Percentiles rank a stretch among this genome's conserved stretches.
Evolutionary conservation across 1,284 basidiomycete genomes (phyloP).

Genomic region (Ganoderma leucocontextum): DNA sequence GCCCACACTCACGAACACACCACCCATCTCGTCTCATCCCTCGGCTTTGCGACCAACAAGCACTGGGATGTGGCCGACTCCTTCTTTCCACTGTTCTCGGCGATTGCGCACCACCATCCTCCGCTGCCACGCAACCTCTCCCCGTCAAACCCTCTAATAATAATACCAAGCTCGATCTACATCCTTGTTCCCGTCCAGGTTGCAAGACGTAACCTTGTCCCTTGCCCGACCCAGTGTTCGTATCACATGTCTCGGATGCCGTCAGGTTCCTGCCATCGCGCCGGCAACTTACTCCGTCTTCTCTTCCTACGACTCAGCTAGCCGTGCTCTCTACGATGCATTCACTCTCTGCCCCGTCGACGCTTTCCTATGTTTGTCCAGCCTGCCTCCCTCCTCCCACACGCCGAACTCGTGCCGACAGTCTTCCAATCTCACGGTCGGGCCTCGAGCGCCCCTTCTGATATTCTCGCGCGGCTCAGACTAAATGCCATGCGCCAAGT

Average conservation of each 20-base stretch:
- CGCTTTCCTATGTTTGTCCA: not conserved
- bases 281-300: slow-evolving; percentile 2
- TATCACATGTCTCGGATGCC: not conserved
- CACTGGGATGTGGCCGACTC: not conserved
- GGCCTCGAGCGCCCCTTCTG: slow-evolving; percentile 1
- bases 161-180: not conserved
- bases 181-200: not conserved
- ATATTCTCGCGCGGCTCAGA: not conserved
- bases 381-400: not conserved
- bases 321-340: not conserved
- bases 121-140: not conserved
- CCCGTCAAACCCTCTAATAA: not conserved
- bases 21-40: slow-evolving; percentile 2
- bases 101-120: not conserved
- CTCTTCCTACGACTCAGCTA: not conserved
- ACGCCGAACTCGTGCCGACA: not conserved
- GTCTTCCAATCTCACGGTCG: not conserved
- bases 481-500: no score
- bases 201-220: slow-evolving; percentile 1
- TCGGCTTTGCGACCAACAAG: not conserved
- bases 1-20: not conserved
- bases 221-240: not conserved
- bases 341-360: not conserved
- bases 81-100: not conserved
- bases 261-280: not conserved